Evolutionary conservation across 1,284 basidiomycete species (phyloP), one percentile per base, ranked within the genome.

Genomic region (Cerrena zonata): DNA sequence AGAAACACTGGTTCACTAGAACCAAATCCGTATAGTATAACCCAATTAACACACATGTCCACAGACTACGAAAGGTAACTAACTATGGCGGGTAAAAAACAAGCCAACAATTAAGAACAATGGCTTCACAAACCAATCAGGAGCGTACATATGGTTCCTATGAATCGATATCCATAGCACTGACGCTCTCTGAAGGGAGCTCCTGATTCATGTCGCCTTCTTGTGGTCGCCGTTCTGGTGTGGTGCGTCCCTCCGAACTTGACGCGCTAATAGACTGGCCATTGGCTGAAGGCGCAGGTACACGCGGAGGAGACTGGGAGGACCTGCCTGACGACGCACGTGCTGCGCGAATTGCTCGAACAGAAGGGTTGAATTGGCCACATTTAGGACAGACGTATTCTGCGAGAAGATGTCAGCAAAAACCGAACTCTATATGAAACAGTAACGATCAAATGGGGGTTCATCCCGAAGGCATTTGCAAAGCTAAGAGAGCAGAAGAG

Each of bases 321-420:
- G 4, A 54, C 53, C 22, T 57, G 53, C 23, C 39, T 49, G 34
- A 52, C 56, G 56, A 43, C 53, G 54, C 23, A 51, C 54, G 34
- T 47, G n/a, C 25, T 19, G 51, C 52, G 37, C 48, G 54, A 53
- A 73, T 70, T 12, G 74, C 69, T 55, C 75, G 74, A 13, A 69
- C 67, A 0, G 81, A 79, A 0, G 77, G 70, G 58, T 91, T 91
- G 66, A 91, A 86, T 60, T 80, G 76, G 13, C 81, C 81, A 61
- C 88, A 91, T 60, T 84, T 84, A 0, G 81, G 83, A 60, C 88
- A 91, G 42, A 80, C 67, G 59, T 88, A 91, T 68, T 89, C 86
- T 89, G 61, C 30, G 15, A 34, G 15, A 15, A 34, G 30, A 15
- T 15, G 15, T 34, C 30, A 34, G 30, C 30, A 34, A 34, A n/a